Base-by-base conservation (phyloP, 345 rosid genomes). In the Populus simonii region DNA sequence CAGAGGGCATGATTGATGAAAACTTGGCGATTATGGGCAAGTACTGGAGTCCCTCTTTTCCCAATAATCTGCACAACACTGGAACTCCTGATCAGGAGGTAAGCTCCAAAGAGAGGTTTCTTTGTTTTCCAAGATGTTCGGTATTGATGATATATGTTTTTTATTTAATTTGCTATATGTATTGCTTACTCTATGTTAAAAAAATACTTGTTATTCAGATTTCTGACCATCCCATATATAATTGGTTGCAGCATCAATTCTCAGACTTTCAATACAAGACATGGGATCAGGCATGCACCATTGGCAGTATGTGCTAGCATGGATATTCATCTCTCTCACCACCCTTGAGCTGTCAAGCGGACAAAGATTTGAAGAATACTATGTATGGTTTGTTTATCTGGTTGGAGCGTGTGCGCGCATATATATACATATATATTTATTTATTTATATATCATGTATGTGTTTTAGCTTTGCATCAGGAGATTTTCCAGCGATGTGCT, bases 161-260 rank as follows among this genome's bases (percentile, higher is more conserved):
- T 41, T 35, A 35, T 35, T 35, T 6, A 6, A 36, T 36, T 36
- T 6, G 39, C 47, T 41, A 41, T 33, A 36, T 41, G 47, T 11
- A 2, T 11, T 9, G 47, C 47, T 41, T 41, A 41, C 47, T 41
- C 47, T 10, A 41, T 41, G 15, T 41, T 41, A 11, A 41, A 41
- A 41, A 41, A 23, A 9, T 20, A 23, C 65, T 78, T 59, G 61
- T 31, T n/a, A 10, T 35, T 41, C 2, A 75, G 15, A 36, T 45
- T 71, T 33, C 17, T 66, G 5, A 74, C 72, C 23, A 20, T 27
- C 20, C 39, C 38, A 57, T 59, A 41, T 41, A 17, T 53, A 57
- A 35, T 51, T 68, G 38, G 73, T 59, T 76, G 85, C 90, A 87
- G 86, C 76, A 83, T 63, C 85, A 81, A 61, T 49, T 75, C 20